Conservation (phyloP, 1,139 yeast species). For the Candida freyschussii region DNA sequence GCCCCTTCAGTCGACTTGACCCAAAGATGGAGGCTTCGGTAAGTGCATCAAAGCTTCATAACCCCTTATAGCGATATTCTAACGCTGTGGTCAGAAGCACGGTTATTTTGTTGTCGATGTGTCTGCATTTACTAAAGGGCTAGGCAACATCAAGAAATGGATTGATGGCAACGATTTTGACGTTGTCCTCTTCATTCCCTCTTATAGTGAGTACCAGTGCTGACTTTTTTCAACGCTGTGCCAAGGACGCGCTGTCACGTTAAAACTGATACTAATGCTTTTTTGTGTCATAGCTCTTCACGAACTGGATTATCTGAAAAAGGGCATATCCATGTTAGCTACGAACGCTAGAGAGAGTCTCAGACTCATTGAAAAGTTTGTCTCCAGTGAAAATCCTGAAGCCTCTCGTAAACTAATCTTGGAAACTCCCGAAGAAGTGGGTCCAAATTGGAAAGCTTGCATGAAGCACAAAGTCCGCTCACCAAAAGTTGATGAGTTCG, state of each 20-base stretch:
- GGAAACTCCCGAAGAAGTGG: conserved; percentile 38
- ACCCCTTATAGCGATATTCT: too few relatives aligned
- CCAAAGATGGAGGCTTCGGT: too few relatives aligned
- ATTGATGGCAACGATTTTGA: conserved; percentile 30
- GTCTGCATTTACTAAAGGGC: conserved; percentile 54
- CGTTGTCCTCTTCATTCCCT: conserved; percentile 39
- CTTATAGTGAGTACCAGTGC: conserved; percentile 33
- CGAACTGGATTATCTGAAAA: conserved; percentile 51
- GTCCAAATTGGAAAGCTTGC: conserved; percentile 49
- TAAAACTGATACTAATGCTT: too few relatives aligned
- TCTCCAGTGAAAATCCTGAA: conserved; percentile 28
- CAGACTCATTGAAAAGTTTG: conserved; percentile 42
- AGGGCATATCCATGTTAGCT: conserved; percentile 50
- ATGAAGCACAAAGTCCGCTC: conserved; percentile 38
- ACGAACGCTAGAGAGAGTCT: conserved; percentile 55
- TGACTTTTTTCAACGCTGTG: too few relatives aligned
- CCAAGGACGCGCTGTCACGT: too few relatives aligned
- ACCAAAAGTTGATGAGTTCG: conserved; percentile 45
- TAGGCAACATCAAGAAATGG: conserved; percentile 58
- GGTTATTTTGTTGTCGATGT: conserved; percentile 48
- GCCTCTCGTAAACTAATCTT: conserved; percentile 26
- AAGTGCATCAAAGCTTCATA: too few relatives aligned
- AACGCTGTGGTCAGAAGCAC: conserved; percentile 1
- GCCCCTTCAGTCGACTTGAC: too few relatives aligned
- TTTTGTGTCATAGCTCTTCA: conserved; percentile 33